Evolutionary conservation across 2,329 filamentous ascomycete species (phyloP), one percentile per base, ranked within the genome.

Genomic region (Didymella exigua): DNA sequence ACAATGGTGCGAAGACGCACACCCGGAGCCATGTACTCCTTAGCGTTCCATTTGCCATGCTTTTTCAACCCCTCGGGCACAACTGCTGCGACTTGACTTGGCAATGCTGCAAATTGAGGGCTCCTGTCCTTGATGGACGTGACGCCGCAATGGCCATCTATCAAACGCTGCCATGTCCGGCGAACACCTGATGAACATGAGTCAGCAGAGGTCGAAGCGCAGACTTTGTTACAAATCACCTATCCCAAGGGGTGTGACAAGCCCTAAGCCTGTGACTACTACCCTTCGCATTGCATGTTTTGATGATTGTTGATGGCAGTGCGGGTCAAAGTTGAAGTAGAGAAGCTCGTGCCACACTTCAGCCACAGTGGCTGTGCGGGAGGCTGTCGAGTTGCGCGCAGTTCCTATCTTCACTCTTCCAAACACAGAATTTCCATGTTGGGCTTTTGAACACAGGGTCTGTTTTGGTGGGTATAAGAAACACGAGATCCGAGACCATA

Each of bases 1-100:
- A n/a, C 19, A 29, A 3, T 5, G 9, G 19, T 7, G 2, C 5
- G 0, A 23, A 5, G 36, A 36, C 31, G 26, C 19, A 34, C 24
- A 1, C 41, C 38, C 27, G 33, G 62, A 34, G 42, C 70, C 18
- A 82, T 62, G 75, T 78, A 80, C 56, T 82, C 79, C 57, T 74
- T 77, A 1, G 74, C 62, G 61, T 78, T 75, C 81, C 81, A 82
- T 41, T 66, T 65, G 6, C 79, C 79, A 60, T 79, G 67, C 2
- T 70, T 62, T 49, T 65, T 70, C 19, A 60, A 65, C 0, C 84
- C 85, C 19, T 76, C 74, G 1, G 93, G 92, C 0, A 99, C 89
- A 16, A 95, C 72, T 1, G 89, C 95, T 37, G 93, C 93, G 46
- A 98, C 86, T 49, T 88, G 91, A 73, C 91, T 95, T 11, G 93